These are phyloP conservation scores for Coemansia sp. DNA, from an alignment of 192 early-diverging fungal genomes.

Conservation along the genomic window DNA sequence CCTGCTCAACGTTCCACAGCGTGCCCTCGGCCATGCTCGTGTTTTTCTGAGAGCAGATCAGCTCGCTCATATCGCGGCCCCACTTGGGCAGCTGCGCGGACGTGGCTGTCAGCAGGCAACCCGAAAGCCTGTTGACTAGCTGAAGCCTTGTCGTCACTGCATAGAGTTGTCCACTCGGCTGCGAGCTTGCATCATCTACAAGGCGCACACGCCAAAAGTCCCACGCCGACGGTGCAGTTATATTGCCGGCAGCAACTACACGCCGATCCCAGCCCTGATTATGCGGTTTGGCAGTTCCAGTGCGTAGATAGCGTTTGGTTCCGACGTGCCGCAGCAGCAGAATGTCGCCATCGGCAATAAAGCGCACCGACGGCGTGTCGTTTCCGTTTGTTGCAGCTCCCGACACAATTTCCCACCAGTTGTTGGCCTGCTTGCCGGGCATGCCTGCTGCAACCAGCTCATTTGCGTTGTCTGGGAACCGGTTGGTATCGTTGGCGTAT, in stretches of 20 bases:
- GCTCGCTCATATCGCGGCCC: slow-evolving; percentile 79
- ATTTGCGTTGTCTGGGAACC: slow-evolving; percentile 10
- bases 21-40: slow-evolving; percentile 37
- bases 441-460: slow-evolving; percentile 25
- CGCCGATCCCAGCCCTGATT: slow-evolving; percentile 20
- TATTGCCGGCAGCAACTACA: slow-evolving; percentile 27
- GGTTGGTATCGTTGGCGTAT: slow-evolving; percentile 20
- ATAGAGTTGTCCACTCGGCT: slow-evolving; percentile 44
- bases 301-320: slow-evolving; percentile 53
- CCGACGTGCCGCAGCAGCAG: slow-evolving; percentile 56
- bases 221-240: slow-evolving; percentile 12
- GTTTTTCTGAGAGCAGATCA: slow-evolving; percentile 83
- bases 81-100: slow-evolving; percentile 71
- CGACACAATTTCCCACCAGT: slow-evolving; percentile 37
- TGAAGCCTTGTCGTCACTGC: slow-evolving; percentile 60
- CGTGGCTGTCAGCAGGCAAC: slow-evolving; percentile 70
- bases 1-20: slow-evolving; percentile 53
- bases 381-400: slow-evolving; percentile 6
- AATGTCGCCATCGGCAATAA: slow-evolving; percentile 19
- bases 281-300: slow-evolving; percentile 2
- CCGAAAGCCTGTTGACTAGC: slow-evolving; percentile 67
- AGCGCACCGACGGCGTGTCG: slow-evolving; percentile 15
- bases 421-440: slow-evolving; percentile 26
- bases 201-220: slow-evolving; percentile 60
- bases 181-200: slow-evolving; percentile 40